phyloP scores from a whole-genome alignment of 306 rosid genomes.

The Gastrolobium bilobum region DNA sequence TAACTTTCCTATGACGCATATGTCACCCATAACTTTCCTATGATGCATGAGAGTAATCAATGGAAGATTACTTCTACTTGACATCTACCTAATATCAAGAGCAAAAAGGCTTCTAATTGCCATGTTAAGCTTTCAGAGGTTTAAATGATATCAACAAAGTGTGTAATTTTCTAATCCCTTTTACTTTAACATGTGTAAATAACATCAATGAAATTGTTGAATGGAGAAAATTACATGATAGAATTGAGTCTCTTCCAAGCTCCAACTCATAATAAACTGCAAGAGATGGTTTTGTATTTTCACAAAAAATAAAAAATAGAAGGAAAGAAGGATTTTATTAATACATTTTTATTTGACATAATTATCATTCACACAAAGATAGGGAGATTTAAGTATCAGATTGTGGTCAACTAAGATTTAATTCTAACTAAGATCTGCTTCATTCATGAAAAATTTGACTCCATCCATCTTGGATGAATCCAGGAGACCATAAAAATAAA shows the following conservation, averaged over 20 bases:
- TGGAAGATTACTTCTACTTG: not conserved
- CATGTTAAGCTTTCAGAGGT: conserved; percentile 10
- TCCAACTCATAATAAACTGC: not conserved
- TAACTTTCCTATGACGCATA: not conserved
- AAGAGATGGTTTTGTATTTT: not conserved
- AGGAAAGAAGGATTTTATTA: not conserved
- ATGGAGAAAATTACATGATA: not conserved
- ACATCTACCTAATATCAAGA: not conserved
- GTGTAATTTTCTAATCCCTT: not conserved
- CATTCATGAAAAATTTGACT: not conserved
- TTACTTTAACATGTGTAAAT: not conserved
- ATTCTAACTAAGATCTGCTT: not conserved
- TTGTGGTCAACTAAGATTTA: not conserved
- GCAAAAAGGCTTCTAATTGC: not conserved
- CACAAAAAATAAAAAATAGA: not conserved
- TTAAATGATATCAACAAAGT: not conserved
- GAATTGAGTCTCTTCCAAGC: conserved; percentile 1
- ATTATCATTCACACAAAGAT: not conserved
- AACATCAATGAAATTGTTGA: not conserved
- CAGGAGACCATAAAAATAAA: no score
- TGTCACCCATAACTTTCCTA: not conserved
- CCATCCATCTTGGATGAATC: not conserved
- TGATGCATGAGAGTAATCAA: not conserved
- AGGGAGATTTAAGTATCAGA: not conserved
- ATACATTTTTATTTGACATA: not conserved